Evolutionary conservation across 2,329 filamentous ascomycete species (phyloP).

Genomic region (Dactylellina leptospora): DNA sequence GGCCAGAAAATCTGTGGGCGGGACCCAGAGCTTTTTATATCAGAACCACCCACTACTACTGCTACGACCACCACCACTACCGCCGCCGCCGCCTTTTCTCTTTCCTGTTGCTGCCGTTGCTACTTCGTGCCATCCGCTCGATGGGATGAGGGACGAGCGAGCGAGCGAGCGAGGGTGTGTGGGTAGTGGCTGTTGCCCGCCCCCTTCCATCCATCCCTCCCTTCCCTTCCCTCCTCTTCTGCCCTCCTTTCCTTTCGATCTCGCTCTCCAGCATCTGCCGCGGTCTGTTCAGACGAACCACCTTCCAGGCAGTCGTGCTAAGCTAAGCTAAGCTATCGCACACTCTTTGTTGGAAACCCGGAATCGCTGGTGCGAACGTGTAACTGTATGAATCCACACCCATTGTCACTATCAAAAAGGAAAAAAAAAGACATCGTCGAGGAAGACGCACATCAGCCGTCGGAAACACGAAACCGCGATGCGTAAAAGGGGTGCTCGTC

Average conservation of each 20-base stretch:
- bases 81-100: background rate
- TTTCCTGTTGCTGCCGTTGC: background rate
- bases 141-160: background rate
- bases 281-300: background rate
- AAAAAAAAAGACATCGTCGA: background rate
- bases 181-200: conserved; percentile 6
- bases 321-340: too few relatives aligned
- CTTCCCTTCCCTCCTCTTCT: conserved; percentile 13
- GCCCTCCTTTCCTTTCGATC: background rate
- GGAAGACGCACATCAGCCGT: conserved; percentile 9
- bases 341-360: too few relatives aligned
- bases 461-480: conserved; percentile 7
- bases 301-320: background rate
- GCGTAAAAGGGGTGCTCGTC: conserved; percentile 9
- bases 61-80: background rate
- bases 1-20: conserved; percentile 17
- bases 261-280: conserved; percentile 1
- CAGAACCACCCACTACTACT: background rate
- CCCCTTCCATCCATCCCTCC: background rate
- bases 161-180: background rate
- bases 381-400: too few relatives aligned
- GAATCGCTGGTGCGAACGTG: too few relatives aligned
- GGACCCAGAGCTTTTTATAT: conserved; percentile 43
- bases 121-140: background rate
- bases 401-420: too few relatives aligned